A percentile compares a stretch with the other conserved stretches of the same genome.
phyloP scores from a whole-genome alignment of 225 moss, liverwort and hornwort genomes.

The Antitrichia curtipendula region DNA sequence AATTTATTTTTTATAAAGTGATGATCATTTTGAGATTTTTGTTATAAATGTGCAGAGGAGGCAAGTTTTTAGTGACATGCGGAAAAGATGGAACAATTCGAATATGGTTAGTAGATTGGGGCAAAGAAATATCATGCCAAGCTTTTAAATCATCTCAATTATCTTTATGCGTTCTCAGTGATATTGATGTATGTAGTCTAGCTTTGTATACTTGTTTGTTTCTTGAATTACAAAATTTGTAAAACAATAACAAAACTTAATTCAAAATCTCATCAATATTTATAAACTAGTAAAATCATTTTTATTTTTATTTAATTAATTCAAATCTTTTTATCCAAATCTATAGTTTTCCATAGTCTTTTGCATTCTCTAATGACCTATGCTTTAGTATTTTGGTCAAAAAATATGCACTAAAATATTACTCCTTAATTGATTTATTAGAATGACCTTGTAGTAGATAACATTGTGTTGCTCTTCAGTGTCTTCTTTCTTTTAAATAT shows the following conservation, averaged over 20 bases:
- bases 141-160: slow-evolving; percentile 51
- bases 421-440: no score
- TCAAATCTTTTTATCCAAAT: not conserved
- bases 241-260: no score
- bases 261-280: not conserved
- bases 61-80: slow-evolving; percentile 62
- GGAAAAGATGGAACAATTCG: slow-evolving; percentile 72
- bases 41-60: slow-evolving; percentile 24
- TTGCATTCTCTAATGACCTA: not conserved
- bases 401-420: no score
- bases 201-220: not conserved
- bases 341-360: not conserved
- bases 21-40: not conserved
- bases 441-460: not conserved
- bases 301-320: not conserved
- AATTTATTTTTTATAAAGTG: fast-evolving
- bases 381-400: not conserved
- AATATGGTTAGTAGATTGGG: slow-evolving; percentile 60
- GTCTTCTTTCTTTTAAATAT: no score
- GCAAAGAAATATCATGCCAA: slow-evolving; percentile 58
- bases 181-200: slow-evolving; percentile 29
- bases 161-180: slow-evolving; percentile 39
- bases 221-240: not conserved
- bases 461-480: fast-evolving
- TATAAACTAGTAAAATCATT: no score